These are phyloP conservation scores for Sarcomyxa edulis DNA, from an alignment of 768 basidiomycete species.

Conservation along the genomic window DNA sequence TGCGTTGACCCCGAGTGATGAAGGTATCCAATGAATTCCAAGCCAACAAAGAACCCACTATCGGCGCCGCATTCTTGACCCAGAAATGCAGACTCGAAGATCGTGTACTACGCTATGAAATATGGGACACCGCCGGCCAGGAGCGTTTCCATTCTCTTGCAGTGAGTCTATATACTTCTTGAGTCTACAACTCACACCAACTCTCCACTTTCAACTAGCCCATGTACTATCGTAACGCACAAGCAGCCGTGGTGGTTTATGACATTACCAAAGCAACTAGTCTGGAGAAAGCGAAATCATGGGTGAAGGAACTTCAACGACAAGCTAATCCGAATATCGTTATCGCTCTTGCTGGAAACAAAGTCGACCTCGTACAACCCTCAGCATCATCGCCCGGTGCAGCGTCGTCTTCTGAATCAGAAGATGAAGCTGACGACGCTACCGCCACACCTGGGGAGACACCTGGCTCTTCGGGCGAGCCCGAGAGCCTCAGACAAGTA, in stretches of 20 bases:
- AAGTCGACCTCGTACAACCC: slow-evolving; percentile 83
- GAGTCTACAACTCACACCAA: slow-evolving; percentile 11
- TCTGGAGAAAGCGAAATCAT: slow-evolving; percentile 97
- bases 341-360: slow-evolving; percentile 97
- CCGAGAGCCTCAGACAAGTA: slow-evolving; percentile 82
- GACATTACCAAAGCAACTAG: slow-evolving; percentile 95
- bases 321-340: slow-evolving; percentile 99
- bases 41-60: slow-evolving; percentile 97
- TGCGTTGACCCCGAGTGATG: slow-evolving; percentile 10
- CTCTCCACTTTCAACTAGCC: slow-evolving; percentile 45
- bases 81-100: slow-evolving; percentile 96
- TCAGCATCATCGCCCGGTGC: slow-evolving; percentile 46
- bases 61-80: slow-evolving; percentile 93
- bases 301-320: slow-evolving; percentile 98
- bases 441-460: slow-evolving; percentile 78
- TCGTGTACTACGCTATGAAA: slow-evolving; percentile 89
- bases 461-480: slow-evolving; percentile 46
- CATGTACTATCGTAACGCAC: slow-evolving; percentile 98
- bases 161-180: slow-evolving; percentile 39
- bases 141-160: slow-evolving; percentile 98
- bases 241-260: slow-evolving; percentile 97
- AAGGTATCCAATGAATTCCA: slow-evolving; percentile 98
- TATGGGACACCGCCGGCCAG: slow-evolving; percentile 95
- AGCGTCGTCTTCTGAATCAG: slow-evolving; percentile 58
- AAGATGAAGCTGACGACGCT: slow-evolving; percentile 92